Evolutionary conservation across 495 filamentous ascomycete species (phyloP).

Genomic region (Aspergillus nanangensis): DNA sequence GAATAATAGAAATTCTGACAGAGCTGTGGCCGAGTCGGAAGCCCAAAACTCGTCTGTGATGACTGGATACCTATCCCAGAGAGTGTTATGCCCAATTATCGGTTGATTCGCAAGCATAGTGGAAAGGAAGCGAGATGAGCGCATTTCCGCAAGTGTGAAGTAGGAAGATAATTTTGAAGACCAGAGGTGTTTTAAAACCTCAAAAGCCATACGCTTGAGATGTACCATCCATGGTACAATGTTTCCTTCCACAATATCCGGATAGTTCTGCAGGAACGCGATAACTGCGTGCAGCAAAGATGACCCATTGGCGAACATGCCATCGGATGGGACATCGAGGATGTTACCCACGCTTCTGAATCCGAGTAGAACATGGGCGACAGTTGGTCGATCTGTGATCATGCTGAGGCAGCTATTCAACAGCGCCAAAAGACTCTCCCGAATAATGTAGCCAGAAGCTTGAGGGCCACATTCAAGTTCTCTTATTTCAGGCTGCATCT

Average conservation of each 20-base stretch:
- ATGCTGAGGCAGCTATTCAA: constrained; percentile 71
- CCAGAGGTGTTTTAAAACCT: constrained; percentile 78
- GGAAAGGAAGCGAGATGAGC: constrained; percentile 68
- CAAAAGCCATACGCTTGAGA: constrained; percentile 69
- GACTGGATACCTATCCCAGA: constrained; percentile 63
- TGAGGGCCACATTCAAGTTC: constrained; percentile 61
- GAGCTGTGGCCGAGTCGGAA: constrained; percentile 55
- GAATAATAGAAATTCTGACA: constrained; percentile 68
- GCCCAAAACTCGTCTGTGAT: constrained; percentile 58
- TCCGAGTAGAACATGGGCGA: constrained; percentile 87
- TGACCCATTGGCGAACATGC: constrained; percentile 59
- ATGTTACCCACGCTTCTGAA: constrained; percentile 67
- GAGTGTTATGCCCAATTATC: constrained; percentile 55
- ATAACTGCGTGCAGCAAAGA: constrained; percentile 84
- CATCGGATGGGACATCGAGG: constrained; percentile 57
- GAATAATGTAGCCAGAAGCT: constrained; percentile 67
- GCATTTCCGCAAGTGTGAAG: constrained; percentile 71
- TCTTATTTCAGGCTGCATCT: constrained; percentile 54
- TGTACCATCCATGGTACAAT: constrained; percentile 66
- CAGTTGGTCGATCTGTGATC: constrained; percentile 65
- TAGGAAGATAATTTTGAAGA: constrained; percentile 72
- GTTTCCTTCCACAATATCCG: constrained; percentile 53
- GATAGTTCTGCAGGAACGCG: constrained; percentile 57
- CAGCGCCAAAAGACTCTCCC: constrained; percentile 74
- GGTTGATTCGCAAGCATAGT: constrained; percentile 61